phyloP scores from a whole-genome alignment of 805 yeast species.

The Pichia cabralensis region DNA sequence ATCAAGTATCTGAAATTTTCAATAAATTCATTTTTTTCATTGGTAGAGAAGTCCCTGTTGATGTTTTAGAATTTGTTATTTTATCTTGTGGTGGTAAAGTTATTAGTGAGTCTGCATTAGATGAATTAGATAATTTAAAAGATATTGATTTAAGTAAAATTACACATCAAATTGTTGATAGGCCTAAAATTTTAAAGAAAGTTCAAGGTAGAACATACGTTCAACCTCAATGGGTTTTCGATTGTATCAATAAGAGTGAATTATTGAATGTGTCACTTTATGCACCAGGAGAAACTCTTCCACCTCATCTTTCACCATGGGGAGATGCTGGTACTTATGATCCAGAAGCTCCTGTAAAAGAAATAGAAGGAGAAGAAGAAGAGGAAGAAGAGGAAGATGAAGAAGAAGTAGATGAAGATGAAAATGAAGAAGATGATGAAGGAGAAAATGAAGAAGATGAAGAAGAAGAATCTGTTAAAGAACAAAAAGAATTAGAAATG shows the following conservation, averaged over 20 bases:
- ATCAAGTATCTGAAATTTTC: slow-evolving; percentile 58
- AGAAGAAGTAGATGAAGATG: slow-evolving; percentile 42
- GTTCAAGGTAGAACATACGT: slow-evolving; percentile 88
- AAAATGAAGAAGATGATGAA: slow-evolving; percentile 42
- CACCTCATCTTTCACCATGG: slow-evolving; percentile 98
- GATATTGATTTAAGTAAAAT: slow-evolving; percentile 54
- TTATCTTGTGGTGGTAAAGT: slow-evolving; percentile 80
- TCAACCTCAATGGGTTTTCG: slow-evolving; percentile 98
- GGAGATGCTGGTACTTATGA: slow-evolving; percentile 90
- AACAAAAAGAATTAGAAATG: slow-evolving; percentile 77
- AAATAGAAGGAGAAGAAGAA: slow-evolving; percentile 32
- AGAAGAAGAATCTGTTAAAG: slow-evolving; percentile 40
- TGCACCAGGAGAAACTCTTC: slow-evolving; percentile 90
- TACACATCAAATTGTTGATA: slow-evolving; percentile 91
- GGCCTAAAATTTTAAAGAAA: slow-evolving; percentile 70
- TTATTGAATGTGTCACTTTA: slow-evolving; percentile 71
- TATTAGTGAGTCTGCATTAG: slow-evolving; percentile 79
- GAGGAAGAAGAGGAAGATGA: slow-evolving; percentile 37
- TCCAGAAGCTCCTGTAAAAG: slow-evolving; percentile 50
- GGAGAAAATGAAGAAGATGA: slow-evolving; percentile 33
- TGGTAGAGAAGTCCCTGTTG: slow-evolving; percentile 94
- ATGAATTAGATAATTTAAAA: slow-evolving; percentile 45
- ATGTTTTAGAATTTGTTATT: slow-evolving; percentile 78
- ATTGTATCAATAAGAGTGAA: slow-evolving; percentile 69
- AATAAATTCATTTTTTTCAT: slow-evolving; percentile 70